Base-by-base conservation (phyloP, 768 basidiomycete genomes). In the Collybiopsis luxurians region DNA sequence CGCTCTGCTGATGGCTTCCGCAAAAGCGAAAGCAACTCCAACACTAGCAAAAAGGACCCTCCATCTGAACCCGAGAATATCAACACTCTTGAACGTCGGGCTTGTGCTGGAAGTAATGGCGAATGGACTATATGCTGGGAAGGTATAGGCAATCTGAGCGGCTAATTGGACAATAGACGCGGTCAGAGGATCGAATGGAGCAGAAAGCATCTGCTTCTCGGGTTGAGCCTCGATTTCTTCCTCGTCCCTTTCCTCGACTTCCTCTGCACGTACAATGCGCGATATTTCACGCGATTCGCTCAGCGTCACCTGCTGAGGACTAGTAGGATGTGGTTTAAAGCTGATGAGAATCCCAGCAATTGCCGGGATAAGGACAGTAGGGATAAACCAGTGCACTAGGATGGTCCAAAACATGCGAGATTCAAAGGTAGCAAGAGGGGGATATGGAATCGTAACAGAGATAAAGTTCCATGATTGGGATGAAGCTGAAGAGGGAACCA, bases 101-200 rank as follows among this genome's bases (percentile, higher is more conserved):
- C 60, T 38, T 15, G 61, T 64, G 43, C 47, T 75, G 54, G 12
- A 64, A 63, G 9, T 51, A 44, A 49, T 59, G 59, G 11, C 55
- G 17, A 38, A 67, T 63, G 17, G 74, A 55, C 4, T 65, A 59
- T 26, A 64, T 4, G 56, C 13, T 56, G 62, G 59, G 24, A 78
- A 85, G 2, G 84, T 83, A 58, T 86, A 87, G n/a, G 74, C 80
- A 19, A 76, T 71, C 52, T 85, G 80, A 2, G 77, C 77, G 19
- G 86, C 87, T 44, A 89, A 71, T 19, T 87, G 81, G 24, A 80
- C 69, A 58, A 89, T 89, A 34, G 84, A 78, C 2, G 83, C 82
- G 0, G 86, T 84, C 45, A 89, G 75, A 2, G 85, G 78, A 63
- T 89, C 87, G 49, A 87, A 76, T 15, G 74, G 34, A 24, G 28